These are phyloP conservation scores for Alternaria longipes DNA, from an alignment of 2,329 filamentous ascomycete genomes.

Conservation along the genomic window DNA sequence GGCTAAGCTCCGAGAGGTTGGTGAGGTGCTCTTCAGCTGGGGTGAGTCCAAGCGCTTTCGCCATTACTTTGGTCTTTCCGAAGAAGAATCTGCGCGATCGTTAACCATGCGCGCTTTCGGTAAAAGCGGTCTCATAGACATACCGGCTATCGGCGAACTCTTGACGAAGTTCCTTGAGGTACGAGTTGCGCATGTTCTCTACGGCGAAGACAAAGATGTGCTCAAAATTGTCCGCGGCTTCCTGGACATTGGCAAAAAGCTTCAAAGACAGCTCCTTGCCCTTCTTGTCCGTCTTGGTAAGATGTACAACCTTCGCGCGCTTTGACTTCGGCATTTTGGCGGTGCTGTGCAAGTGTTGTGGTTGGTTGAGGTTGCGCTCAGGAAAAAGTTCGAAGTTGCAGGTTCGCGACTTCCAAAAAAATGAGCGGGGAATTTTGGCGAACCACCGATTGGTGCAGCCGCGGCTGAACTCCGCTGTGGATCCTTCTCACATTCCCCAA, in stretches of 20 bases:
- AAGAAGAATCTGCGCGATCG: slow-evolving; percentile 79
- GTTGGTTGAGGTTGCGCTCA: slow-evolving; percentile 18
- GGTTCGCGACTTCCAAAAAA: slow-evolving; percentile 30
- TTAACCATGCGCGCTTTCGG: slow-evolving; percentile 5
- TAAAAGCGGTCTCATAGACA: slow-evolving; percentile 29
- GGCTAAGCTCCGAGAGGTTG: slow-evolving; percentile 74
- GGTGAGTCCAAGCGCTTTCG: slow-evolving; percentile 84
- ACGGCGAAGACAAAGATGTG: slow-evolving; percentile 93
- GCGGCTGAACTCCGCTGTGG: slow-evolving; percentile 30
- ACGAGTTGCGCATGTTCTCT: slow-evolving; percentile 98
- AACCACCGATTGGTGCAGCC: slow-evolving; percentile 41
- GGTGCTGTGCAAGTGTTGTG: slow-evolving; percentile 28
- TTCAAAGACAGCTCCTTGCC: slow-evolving; percentile 87
- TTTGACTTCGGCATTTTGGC: slow-evolving; percentile 92
- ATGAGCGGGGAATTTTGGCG: slow-evolving; percentile 47
- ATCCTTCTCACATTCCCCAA: slow-evolving; percentile 11
- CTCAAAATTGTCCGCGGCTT: slow-evolving; percentile 83
- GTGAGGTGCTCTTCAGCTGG: slow-evolving; percentile 82
- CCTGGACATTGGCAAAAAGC: slow-evolving; percentile 88
- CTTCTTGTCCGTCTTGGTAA: slow-evolving; percentile 93
- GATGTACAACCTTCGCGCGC: slow-evolving; percentile 86
- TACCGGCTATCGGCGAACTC: slow-evolving; percentile 87
- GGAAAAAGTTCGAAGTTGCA: slow-evolving; percentile 38
- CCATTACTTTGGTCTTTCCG: slow-evolving; percentile 99
- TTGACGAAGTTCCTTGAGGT: slow-evolving; percentile 87